Conservation (phyloP, 1,139 yeast genomes). For the Geotrichum restrictum region DNA sequence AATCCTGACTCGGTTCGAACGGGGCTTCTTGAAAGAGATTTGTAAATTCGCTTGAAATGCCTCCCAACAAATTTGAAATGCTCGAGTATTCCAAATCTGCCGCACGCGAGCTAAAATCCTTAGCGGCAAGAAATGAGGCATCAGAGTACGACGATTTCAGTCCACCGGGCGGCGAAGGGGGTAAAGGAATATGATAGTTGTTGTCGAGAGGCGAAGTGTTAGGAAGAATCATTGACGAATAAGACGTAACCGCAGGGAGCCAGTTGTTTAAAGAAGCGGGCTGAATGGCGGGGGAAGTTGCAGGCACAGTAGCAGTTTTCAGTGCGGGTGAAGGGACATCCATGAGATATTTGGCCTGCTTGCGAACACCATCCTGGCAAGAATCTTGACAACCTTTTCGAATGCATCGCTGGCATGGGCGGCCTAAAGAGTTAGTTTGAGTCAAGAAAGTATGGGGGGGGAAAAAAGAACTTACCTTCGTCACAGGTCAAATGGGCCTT, state of each 20-base stretch:
- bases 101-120: slow-evolving; percentile 21
- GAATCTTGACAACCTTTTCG: slow-evolving; percentile 57
- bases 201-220: slow-evolving; percentile 4
- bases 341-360: slow-evolving; percentile 69
- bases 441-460: background rate
- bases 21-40: background rate
- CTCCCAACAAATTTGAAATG: slow-evolving; percentile 17
- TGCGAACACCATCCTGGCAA: slow-evolving; percentile 85
- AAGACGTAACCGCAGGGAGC: background rate
- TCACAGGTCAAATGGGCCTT: slow-evolving; percentile 90
- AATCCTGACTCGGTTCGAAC: background rate
- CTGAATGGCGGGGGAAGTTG: background rate
- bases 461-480: slow-evolving; percentile 33
- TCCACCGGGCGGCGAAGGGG: slow-evolving; percentile 17
- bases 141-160: background rate
- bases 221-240: slow-evolving; percentile 15
- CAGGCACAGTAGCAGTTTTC: background rate
- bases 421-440: slow-evolving; percentile 25
- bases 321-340: slow-evolving; percentile 22
- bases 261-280: background rate
- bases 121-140: background rate
- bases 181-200: slow-evolving; percentile 14
- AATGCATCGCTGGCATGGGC: slow-evolving; percentile 81
- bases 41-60: slow-evolving; percentile 4
- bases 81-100: slow-evolving; percentile 22